Conservation (phyloP, 139 green algal species). For the Monoraphidium neglectum region DNA sequence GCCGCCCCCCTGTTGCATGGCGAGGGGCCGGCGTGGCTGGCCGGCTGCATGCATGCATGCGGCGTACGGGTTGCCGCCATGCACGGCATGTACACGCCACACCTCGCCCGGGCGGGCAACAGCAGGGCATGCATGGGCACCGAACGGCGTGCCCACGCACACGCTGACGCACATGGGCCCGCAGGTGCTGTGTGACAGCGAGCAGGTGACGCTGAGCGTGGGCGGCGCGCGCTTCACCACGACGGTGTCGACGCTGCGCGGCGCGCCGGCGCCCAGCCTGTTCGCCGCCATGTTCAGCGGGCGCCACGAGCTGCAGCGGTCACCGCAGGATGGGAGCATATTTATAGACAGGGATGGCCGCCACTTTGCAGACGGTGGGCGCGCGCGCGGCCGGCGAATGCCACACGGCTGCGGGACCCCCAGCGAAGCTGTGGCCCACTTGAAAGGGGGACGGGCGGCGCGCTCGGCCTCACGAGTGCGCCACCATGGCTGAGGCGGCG, state of each 20-base stretch:
- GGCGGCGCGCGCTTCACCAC: conserved; percentile 68
- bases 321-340: not conserved
- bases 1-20: too few species aligned
- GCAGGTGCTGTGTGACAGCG: conserved; percentile 32
- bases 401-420: too few species aligned
- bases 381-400: not conserved
- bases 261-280: conserved; percentile 55
- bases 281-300: conserved; percentile 80
- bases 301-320: conserved; percentile 29
- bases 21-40: not conserved
- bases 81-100: not conserved
- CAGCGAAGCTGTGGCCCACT: too few species aligned
- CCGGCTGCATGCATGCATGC: not conserved
- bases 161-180: not conserved
- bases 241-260: conserved; percentile 65
- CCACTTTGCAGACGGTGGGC: conserved; percentile 38
- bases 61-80: not conserved
- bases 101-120: not conserved
- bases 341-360: conserved; percentile 58
- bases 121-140: not conserved
- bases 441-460: too few species aligned
- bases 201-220: conserved; percentile 68
- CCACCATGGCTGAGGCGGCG: too few species aligned
- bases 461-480: too few species aligned
- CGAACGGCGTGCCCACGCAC: not conserved